These are phyloP conservation scores for Cercospora berteroae DNA, from an alignment of 2,329 filamentous ascomycete species.

Conservation along the genomic window DNA sequence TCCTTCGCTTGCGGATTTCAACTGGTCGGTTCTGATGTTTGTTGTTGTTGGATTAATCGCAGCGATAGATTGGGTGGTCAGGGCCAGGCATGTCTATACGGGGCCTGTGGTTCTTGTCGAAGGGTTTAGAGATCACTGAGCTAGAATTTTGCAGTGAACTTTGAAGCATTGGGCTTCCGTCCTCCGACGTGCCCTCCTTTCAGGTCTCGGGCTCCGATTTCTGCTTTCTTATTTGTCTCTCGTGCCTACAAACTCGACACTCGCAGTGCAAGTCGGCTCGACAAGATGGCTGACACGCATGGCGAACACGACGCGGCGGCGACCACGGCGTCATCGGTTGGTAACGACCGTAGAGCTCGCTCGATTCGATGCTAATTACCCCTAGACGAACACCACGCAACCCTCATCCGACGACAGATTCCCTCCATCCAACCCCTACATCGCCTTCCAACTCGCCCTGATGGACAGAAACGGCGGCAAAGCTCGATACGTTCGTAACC, in stretches of 20 bases:
- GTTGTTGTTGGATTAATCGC: conserved; percentile 22
- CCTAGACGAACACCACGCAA: not conserved
- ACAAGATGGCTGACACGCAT: not conserved
- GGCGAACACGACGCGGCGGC: not conserved
- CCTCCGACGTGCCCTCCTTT: not conserved
- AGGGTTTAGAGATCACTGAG: conserved; percentile 14
- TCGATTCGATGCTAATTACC: not conserved
- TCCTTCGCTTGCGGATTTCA: conserved; percentile 15
- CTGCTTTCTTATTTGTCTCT: not conserved
- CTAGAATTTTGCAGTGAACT: not conserved
- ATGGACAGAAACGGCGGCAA: not conserved
- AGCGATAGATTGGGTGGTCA: conserved; percentile 21
- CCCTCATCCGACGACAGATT: not conserved
- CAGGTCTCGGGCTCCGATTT: not conserved
- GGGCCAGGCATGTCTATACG: conserved; percentile 22
- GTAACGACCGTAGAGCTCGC: not conserved
- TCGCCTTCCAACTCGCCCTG: not conserved
- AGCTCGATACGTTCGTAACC: not conserved
- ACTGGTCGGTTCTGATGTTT: conserved; percentile 27
- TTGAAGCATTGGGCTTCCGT: not conserved
- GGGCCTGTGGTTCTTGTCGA: conserved; percentile 24
- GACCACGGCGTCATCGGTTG: not conserved
- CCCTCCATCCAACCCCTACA: not conserved
- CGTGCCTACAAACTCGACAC: not conserved
- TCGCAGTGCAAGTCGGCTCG: not conserved